These are phyloP conservation scores for Psilocybe subaeruginosa DNA, from an alignment of 768 basidiomycete species.

Conservation along the genomic window DNA sequence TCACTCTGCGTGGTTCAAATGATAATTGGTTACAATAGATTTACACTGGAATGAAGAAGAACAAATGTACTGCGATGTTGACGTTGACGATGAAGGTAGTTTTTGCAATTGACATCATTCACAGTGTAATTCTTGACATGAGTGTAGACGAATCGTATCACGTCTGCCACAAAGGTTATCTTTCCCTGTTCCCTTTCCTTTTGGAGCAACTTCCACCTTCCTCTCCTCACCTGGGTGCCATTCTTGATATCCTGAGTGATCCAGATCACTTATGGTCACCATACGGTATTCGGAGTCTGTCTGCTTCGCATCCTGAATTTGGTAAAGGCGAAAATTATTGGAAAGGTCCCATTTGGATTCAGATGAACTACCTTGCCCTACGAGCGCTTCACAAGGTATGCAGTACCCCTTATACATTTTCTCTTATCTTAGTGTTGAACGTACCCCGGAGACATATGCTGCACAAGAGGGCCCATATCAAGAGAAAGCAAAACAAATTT, in stretches of 20 bases:
- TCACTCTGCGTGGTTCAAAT: neutral
- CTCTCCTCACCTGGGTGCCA: constrained; percentile 80
- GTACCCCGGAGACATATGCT: constrained; percentile 66
- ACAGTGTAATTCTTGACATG: neutral
- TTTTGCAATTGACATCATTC: neutral
- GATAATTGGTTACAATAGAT: constrained; percentile 48
- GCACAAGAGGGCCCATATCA: constrained; percentile 82
- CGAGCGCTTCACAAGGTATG: constrained; percentile 76
- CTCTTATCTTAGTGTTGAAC: neutral
- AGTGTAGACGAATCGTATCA: constrained; percentile 84
- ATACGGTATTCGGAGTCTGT: constrained; percentile 87
- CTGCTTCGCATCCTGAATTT: constrained; percentile 86
- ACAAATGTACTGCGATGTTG: constrained; percentile 93
- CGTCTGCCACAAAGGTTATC: constrained; percentile 90
- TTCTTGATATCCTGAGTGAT: constrained; percentile 79
- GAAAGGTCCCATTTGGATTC: constrained; percentile 96
- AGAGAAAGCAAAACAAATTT: constrained; percentile 74
- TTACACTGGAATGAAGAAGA: constrained; percentile 91
- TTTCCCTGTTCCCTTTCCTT: constrained; percentile 93
- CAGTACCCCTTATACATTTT: neutral
- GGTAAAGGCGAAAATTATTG: constrained; percentile 96
- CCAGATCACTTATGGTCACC: constrained; percentile 91
- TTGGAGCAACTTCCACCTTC: constrained; percentile 75
- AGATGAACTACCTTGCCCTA: constrained; percentile 94
- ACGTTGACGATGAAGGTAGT: constrained; percentile 81